A percentile compares a stretch with the other conserved stretches of the same genome.
phyloP scores from a whole-genome alignment of 2,329 filamentous ascomycete genomes.

The Bretziella fagacearum region DNA sequence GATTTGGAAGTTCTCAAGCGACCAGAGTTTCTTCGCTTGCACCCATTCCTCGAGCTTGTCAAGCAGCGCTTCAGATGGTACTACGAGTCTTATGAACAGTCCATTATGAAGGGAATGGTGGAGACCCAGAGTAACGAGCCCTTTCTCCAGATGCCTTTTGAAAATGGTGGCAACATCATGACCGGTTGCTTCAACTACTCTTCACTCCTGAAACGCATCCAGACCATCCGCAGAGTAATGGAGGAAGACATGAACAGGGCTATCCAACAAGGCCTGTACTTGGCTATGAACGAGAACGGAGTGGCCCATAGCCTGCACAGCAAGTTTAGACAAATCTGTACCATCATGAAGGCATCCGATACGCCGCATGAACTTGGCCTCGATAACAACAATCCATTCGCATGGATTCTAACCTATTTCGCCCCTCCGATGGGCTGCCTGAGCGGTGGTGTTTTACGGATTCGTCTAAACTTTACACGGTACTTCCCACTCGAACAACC shows the following conservation, averaged over 20 bases:
- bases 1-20: neutral
- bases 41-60: constrained; percentile 74
- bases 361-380: constrained; percentile 61
- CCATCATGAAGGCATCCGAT: constrained; percentile 54
- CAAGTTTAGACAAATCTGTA: constrained; percentile 68
- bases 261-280: constrained; percentile 48
- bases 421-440: constrained; percentile 84
- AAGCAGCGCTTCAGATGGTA: constrained; percentile 95
- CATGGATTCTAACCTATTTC: constrained; percentile 80
- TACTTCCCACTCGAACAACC: constrained; percentile 81
- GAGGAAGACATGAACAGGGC: constrained; percentile 56
- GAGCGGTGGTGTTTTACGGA: constrained; percentile 75
- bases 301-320: constrained; percentile 69
- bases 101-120: constrained; percentile 47
- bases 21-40: too few species aligned
- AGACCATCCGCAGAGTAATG: constrained; percentile 50
- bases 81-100: constrained; percentile 66
- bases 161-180: constrained; percentile 62
- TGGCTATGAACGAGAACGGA: constrained; percentile 49
- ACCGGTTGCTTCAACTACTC: constrained; percentile 70
- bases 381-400: constrained; percentile 68
- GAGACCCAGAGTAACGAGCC: constrained; percentile 44
- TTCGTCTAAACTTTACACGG: constrained; percentile 64
- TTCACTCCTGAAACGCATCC: constrained; percentile 52
- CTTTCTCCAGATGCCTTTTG: constrained; percentile 81